These are phyloP conservation scores for Tolypocladium paradoxum DNA, from an alignment of 2,329 filamentous ascomycete genomes.

Conservation along the genomic window DNA sequence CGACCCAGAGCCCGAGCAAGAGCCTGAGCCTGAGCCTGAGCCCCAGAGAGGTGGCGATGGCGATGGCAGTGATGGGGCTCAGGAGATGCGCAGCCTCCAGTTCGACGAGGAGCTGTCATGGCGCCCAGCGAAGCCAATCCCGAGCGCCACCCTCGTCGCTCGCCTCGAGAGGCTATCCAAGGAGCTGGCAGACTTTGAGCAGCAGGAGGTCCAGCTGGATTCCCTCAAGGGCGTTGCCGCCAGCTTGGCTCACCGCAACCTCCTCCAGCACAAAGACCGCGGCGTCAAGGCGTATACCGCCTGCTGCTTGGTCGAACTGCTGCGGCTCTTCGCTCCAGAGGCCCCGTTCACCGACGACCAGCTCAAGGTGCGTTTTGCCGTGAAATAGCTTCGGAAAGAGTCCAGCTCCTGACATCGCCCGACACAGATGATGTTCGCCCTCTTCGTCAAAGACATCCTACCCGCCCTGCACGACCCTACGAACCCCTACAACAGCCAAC, in stretches of 20 bases:
- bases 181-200: conserved; percentile 77
- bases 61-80: conserved; percentile 4
- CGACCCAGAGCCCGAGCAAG: conserved; percentile 8
- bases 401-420: conserved; percentile 3
- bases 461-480: conserved; percentile 77
- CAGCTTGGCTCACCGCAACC: conserved; percentile 69
- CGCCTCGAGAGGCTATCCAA: conserved; percentile 71
- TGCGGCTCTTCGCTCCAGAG: conserved; percentile 86
- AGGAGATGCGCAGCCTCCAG: conserved; percentile 38
- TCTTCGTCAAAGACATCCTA: conserved; percentile 75
- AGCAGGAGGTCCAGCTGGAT: conserved; percentile 74
- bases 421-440: conserved; percentile 75
- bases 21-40: conserved; percentile 3
- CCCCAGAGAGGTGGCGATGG: not conserved
- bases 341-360: conserved; percentile 86
- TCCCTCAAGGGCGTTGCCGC: conserved; percentile 77
- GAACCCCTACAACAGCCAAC: conserved; percentile 84
- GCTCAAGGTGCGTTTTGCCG: conserved; percentile 59
- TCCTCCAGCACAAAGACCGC: conserved; percentile 84
- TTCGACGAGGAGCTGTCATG: conserved; percentile 86
- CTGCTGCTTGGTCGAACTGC: conserved; percentile 84
- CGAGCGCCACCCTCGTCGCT: conserved; percentile 68
- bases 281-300: conserved; percentile 84
- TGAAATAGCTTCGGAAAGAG: not conserved
- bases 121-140: conserved; percentile 82